phyloP scores from a whole-genome alignment of 2,329 filamentous ascomycete genomes.

The Colletotrichum zoysiae region DNA sequence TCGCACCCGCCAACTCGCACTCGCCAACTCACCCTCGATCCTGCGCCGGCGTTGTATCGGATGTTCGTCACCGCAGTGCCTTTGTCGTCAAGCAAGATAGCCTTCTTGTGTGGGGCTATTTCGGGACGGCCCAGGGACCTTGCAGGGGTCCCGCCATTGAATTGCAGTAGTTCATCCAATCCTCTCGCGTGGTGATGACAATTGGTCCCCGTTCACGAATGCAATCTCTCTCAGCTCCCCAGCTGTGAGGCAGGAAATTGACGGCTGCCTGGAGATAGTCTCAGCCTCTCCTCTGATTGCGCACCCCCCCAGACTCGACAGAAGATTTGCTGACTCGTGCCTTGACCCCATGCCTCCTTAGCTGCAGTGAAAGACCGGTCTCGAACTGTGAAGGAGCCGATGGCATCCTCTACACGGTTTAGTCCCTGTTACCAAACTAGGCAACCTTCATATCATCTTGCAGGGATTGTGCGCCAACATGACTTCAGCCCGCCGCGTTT shows the following conservation, averaged over 20 bases:
- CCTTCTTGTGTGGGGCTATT: conserved; percentile 20
- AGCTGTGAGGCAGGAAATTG: conserved; percentile 10
- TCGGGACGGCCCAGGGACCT: conserved; percentile 3
- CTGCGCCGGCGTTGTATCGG: not conserved
- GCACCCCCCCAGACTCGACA: not conserved
- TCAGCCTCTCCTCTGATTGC: not conserved
- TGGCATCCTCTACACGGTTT: not conserved
- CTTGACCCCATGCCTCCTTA: not conserved
- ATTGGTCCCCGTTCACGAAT: conserved; percentile 25
- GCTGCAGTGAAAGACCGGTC: conserved; percentile 3
- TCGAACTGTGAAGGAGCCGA: not conserved
- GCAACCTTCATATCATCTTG: not conserved
- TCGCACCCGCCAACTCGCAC: not conserved
- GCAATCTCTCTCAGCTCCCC: not conserved
- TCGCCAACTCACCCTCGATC: not conserved
- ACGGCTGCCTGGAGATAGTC: conserved; percentile 34
- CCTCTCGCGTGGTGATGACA: not conserved
- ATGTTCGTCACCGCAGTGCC: not conserved
- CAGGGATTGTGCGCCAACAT: not conserved
- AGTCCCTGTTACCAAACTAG: not conserved
- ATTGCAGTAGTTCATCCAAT: conserved; percentile 29
- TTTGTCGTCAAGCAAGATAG: not conserved
- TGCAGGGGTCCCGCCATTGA: conserved; percentile 11
- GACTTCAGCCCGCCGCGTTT: not conserved
- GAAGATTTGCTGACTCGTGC: conserved; percentile 10